Evolutionary conservation across 2,329 filamentous ascomycete genomes (phyloP).

Genomic region (Alternaria brassicae): DNA sequence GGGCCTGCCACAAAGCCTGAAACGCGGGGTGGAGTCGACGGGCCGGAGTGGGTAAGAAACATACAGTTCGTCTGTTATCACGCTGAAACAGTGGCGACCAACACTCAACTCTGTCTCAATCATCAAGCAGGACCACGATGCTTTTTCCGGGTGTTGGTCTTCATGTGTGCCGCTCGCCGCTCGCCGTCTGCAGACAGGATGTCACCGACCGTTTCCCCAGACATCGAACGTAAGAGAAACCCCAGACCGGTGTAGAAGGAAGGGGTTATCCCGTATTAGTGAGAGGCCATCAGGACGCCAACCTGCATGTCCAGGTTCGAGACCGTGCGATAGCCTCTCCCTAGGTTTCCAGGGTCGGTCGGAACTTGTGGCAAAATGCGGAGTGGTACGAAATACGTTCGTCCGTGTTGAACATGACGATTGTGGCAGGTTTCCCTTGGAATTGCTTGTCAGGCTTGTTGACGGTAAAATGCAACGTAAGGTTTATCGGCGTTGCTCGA

Average conservation of each 20-base stretch:
- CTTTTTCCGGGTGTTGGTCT: constrained; percentile 10
- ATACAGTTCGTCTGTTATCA: constrained; percentile 11
- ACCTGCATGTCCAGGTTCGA: constrained; percentile 13
- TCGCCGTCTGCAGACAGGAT: constrained; percentile 9
- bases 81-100: constrained; percentile 31
- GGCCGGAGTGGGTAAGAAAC: constrained; percentile 12
- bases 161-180: constrained; percentile 17
- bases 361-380: not conserved
- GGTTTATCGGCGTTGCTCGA: not conserved
- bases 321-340: constrained; percentile 5
- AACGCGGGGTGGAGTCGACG: constrained; percentile 28
- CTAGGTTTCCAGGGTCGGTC: constrained; percentile 2
- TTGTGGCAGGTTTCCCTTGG: too few relatives aligned
- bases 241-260: not conserved
- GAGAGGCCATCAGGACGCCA: constrained; percentile 3
- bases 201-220: constrained; percentile 16
- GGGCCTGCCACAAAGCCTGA: constrained; percentile 33
- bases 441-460: too few relatives aligned
- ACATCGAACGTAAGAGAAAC: constrained; percentile 21
- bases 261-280: constrained; percentile 21
- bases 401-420: not conserved
- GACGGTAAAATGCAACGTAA: not conserved
- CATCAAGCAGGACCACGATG: not conserved
- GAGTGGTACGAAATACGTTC: not conserved
- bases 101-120: constrained; percentile 13